phyloP scores from a whole-genome alignment of 2,329 filamentous ascomycete species.

The Orbilia brochopaga region DNA sequence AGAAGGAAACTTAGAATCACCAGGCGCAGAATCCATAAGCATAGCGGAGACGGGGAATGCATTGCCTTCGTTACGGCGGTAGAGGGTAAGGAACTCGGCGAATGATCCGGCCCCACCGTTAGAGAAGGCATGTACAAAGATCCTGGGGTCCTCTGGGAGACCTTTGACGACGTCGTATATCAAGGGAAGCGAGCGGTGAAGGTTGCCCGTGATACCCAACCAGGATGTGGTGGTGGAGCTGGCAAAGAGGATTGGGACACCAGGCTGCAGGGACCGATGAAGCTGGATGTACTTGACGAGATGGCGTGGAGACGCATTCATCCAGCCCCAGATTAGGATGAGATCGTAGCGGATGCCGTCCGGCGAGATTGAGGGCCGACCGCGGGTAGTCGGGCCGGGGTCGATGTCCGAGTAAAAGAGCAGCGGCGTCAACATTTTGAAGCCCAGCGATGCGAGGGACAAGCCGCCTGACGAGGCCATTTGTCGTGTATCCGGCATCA shows the following conservation, averaged over 20 bases:
- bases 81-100: slow-evolving; percentile 29
- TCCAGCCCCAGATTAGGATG: slow-evolving; percentile 45
- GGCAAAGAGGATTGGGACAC: slow-evolving; percentile 34
- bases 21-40: slow-evolving; percentile 45
- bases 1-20: slow-evolving; percentile 32
- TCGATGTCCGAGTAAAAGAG: slow-evolving; percentile 23
- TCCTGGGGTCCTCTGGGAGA: slow-evolving; percentile 34
- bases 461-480: background rate
- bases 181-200: slow-evolving; percentile 16
- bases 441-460: slow-evolving; percentile 28
- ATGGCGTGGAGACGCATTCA: slow-evolving; percentile 42
- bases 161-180: slow-evolving; percentile 32
- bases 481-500: too few relatives aligned
- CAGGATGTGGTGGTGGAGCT: slow-evolving; percentile 32
- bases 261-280: slow-evolving; percentile 38
- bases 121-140: slow-evolving; percentile 39
- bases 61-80: slow-evolving; percentile 26
- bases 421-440: slow-evolving; percentile 27
- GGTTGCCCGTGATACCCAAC: slow-evolving; percentile 17
- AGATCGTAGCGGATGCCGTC: slow-evolving; percentile 29
- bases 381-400: background rate
- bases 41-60: slow-evolving; percentile 20
- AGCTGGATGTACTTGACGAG: slow-evolving; percentile 42
- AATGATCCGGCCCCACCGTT: slow-evolving; percentile 30
- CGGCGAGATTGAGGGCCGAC: background rate